Conservation (phyloP, 805 yeast species). For the Tanozyma kutaoensis region DNA sequence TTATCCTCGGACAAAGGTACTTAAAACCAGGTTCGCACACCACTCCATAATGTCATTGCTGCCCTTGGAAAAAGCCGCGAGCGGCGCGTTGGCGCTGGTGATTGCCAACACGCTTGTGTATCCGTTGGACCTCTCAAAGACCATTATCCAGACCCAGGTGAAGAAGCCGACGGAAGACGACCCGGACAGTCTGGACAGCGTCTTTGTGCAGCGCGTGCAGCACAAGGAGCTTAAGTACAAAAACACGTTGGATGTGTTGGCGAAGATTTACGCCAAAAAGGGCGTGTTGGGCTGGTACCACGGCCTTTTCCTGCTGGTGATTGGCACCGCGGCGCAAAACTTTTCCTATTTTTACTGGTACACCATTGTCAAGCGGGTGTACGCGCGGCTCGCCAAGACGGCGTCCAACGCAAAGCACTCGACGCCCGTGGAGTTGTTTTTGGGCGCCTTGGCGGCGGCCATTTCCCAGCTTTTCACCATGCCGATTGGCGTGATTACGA, state of each 20-base stretch:
- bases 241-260: slow-evolving; percentile 49
- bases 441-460: slow-evolving; percentile 77
- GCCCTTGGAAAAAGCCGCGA: slow-evolving; percentile 66
- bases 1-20: too few species aligned
- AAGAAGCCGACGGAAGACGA: too few species aligned
- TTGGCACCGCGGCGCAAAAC: slow-evolving; percentile 65
- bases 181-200: too few species aligned
- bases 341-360: slow-evolving; percentile 86
- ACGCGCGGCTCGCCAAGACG: slow-evolving; percentile 22
- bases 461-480: slow-evolving; percentile 68
- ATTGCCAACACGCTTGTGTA: slow-evolving; percentile 69
- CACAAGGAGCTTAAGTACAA: slow-evolving; percentile 28
- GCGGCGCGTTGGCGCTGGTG: slow-evolving; percentile 75
- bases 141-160: slow-evolving; percentile 63
- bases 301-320: slow-evolving; percentile 53
- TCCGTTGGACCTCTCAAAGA: slow-evolving; percentile 69
- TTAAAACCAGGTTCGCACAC: too few species aligned
- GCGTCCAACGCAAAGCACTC: slow-evolving; percentile 25
- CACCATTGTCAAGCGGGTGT: slow-evolving; percentile 49
- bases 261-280: slow-evolving; percentile 39
- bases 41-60: too few species aligned
- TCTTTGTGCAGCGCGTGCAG: slow-evolving; percentile 6
- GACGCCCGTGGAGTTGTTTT: slow-evolving; percentile 53
- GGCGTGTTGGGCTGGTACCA: slow-evolving; percentile 62
- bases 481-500: slow-evolving; percentile 68